Conservation (phyloP, 179 eudicot species). For the Beta macrorhiza region DNA sequence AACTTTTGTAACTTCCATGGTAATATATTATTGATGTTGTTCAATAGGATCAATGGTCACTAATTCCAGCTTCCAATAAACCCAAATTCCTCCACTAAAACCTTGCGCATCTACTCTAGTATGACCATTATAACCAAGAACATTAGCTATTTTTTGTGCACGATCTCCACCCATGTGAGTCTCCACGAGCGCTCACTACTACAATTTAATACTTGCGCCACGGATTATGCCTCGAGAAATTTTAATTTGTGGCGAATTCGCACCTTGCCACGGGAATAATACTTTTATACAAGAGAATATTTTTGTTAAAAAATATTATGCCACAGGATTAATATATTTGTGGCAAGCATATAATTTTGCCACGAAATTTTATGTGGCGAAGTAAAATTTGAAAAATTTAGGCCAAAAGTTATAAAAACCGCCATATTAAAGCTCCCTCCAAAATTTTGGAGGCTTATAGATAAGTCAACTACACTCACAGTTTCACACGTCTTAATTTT, state of each 20-base stretch:
- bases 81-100: no score
- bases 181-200: background rate
- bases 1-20: no score
- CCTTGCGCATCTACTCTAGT: no score
- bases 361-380: background rate
- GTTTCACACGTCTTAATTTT: no score
- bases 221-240: background rate
- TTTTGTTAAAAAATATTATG: background rate
- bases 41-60: no score
- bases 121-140: constrained; percentile 10
- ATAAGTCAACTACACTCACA: no score
- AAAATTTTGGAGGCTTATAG: no score
- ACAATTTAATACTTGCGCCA: constrained; percentile 2
- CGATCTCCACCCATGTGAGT: constrained; percentile 33
- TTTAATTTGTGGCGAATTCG: background rate
- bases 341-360: background rate
- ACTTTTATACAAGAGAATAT: background rate
- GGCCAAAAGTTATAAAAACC: no score
- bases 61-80: no score
- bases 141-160: constrained; percentile 24
- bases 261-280: background rate
- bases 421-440: no score
- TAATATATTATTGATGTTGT: no score
- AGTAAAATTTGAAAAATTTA: no score
- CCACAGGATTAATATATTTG: background rate